phyloP scores from a whole-genome alignment of 2,329 filamentous ascomycete genomes.

The Cladosporium halotolerans region DNA sequence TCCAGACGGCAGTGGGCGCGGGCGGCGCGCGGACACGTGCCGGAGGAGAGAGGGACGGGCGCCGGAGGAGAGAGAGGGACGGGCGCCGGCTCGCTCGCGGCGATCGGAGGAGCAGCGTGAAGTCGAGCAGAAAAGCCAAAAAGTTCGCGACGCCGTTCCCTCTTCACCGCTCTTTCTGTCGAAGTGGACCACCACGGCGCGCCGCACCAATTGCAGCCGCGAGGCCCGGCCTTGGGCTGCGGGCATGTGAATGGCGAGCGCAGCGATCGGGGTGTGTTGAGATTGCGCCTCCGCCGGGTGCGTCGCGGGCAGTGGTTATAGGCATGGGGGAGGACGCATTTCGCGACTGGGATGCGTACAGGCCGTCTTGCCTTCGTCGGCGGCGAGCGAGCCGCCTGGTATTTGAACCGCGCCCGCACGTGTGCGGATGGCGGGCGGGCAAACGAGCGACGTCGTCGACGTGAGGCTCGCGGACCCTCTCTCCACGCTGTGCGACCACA shows the following conservation, averaged over 20 bases:
- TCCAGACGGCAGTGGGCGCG: constrained; percentile 3
- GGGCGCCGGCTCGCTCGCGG: background rate
- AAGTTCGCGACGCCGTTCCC: background rate
- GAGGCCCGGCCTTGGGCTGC: background rate
- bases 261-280: background rate
- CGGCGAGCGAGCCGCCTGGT: background rate
- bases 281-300: background rate
- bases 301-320: too few relatives aligned
- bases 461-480: background rate
- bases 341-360: too few relatives aligned
- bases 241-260: constrained; percentile 1
- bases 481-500: background rate
- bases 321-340: too few relatives aligned
- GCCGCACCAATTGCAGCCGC: background rate
- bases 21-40: background rate
- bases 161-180: constrained; percentile 10
- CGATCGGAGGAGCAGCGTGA: background rate
- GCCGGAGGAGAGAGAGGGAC: background rate
- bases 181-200: background rate
- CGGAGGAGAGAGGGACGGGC: background rate
- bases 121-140: background rate
- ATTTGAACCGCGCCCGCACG: background rate
- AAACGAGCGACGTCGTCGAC: constrained; percentile 1
- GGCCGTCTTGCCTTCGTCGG: too few relatives aligned
- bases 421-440: background rate